A percentile compares a stretch with the other conserved stretches of the same genome.
Conservation (phyloP, 139 green algal species). For the Trebouxia sp. region DNA sequence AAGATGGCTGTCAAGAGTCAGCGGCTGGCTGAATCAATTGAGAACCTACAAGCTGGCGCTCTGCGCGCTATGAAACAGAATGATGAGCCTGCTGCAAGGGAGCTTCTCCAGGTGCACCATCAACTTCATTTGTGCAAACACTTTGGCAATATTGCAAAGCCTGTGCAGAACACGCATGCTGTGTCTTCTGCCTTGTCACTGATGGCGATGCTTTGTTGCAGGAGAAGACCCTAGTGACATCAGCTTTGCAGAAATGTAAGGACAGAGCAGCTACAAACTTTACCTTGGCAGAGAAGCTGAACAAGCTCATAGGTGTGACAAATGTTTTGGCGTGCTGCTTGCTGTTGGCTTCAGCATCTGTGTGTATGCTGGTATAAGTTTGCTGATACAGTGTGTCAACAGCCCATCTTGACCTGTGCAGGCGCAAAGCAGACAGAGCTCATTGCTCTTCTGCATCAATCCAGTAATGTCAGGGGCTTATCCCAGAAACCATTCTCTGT, state of each 20-base stretch:
- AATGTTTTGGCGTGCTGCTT: too few species aligned
- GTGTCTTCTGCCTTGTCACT: too few species aligned
- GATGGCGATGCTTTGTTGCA: background rate
- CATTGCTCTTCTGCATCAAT: constrained; percentile 16
- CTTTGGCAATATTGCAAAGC: too few species aligned
- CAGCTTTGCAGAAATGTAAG: constrained; percentile 12
- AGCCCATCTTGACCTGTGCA: background rate
- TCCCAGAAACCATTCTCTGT: constrained; percentile 4
- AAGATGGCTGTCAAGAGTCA: constrained; percentile 4
- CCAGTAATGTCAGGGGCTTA: background rate
- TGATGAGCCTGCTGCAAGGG: constrained; percentile 16
- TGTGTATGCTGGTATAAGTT: too few species aligned
- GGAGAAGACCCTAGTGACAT: constrained; percentile 10
- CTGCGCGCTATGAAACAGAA: constrained; percentile 4
- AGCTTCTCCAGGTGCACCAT: constrained; percentile 22
- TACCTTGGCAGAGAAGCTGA: constrained; percentile 15
- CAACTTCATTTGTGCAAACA: too few species aligned
- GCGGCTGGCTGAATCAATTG: background rate
- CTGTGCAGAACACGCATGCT: background rate
- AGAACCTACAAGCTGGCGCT: constrained; percentile 13
- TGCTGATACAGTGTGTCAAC: background rate
- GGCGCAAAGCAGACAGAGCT: constrained; percentile 27
- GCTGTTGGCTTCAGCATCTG: too few species aligned
- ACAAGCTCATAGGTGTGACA: constrained; percentile 30
- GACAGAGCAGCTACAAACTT: constrained; percentile 10